These are phyloP conservation scores for Blastocystis sp. DNA, from an alignment of 352 stramenopile genomes.

Conservation along the genomic window DNA sequence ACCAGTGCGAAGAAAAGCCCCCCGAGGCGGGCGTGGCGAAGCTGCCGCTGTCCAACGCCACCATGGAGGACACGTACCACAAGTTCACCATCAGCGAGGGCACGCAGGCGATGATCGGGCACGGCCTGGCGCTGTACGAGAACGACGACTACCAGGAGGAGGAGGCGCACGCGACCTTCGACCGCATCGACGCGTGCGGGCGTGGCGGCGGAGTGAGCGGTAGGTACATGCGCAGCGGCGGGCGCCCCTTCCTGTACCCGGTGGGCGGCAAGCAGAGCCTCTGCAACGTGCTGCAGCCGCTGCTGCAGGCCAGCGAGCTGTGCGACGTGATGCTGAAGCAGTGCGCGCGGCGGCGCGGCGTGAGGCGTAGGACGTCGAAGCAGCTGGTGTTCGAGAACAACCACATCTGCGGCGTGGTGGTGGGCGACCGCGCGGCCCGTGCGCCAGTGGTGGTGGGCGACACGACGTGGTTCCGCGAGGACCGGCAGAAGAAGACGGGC, in stretches of 20 bases:
- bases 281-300: constrained; percentile 16
- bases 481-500: constrained; percentile 87
- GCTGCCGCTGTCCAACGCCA: constrained; percentile 75
- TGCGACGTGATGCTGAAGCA: constrained; percentile 51
- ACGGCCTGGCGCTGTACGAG: constrained; percentile 91
- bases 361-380: constrained; percentile 48
- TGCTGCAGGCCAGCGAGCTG: neutral
- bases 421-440: constrained; percentile 86
- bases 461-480: constrained; percentile 91
- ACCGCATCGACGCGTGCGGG: constrained; percentile 5
- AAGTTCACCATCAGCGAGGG: constrained; percentile 94
- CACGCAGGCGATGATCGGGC: constrained; percentile 97
- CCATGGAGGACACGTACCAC: constrained; percentile 94
- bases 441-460: constrained; percentile 95
- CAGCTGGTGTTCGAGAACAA: constrained; percentile 75
- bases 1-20: constrained; percentile 81
- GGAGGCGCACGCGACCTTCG: constrained; percentile 86
- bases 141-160: constrained; percentile 80
- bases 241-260: constrained; percentile 47
- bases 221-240: constrained; percentile 24
- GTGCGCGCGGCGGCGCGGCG: neutral
- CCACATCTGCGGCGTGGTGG: constrained; percentile 85
- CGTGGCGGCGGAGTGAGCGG: no score
- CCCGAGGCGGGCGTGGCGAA: constrained; percentile 75
- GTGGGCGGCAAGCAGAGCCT: constrained; percentile 29